Evolutionary conservation across 2,329 filamentous ascomycete genomes (phyloP).

Genomic region (Hortaea werneckii): DNA sequence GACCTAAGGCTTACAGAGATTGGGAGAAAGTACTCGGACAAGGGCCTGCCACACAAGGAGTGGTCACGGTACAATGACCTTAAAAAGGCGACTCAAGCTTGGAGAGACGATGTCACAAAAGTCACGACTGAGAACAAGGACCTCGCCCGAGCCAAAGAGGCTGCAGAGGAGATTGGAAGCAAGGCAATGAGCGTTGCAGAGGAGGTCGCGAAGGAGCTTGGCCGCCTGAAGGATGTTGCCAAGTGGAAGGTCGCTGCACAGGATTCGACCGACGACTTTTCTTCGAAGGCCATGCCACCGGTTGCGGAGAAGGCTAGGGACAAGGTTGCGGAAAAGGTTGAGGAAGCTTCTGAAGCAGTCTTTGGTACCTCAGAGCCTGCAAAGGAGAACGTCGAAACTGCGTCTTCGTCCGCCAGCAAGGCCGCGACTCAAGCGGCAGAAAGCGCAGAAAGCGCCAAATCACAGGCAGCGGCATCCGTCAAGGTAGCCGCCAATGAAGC

Average conservation of each 20-base stretch:
- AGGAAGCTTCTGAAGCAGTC: slow-evolving; percentile 25
- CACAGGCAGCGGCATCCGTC: not conserved
- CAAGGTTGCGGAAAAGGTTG: slow-evolving; percentile 24
- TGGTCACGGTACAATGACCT: slow-evolving; percentile 92
- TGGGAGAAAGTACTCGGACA: slow-evolving; percentile 90
- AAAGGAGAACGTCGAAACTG: slow-evolving; percentile 20
- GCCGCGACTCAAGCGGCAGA: not conserved
- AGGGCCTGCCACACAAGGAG: slow-evolving; percentile 91
- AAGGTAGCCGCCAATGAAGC: not conserved
- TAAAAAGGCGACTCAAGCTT: slow-evolving; percentile 71
- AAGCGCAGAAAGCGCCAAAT: not conserved
- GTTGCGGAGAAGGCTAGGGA: slow-evolving; percentile 40
- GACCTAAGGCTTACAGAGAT: slow-evolving; percentile 83
- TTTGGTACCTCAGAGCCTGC: slow-evolving; percentile 21
- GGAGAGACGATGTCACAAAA: slow-evolving; percentile 71
- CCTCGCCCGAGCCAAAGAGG: slow-evolving; percentile 56
- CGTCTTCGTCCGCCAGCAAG: not conserved
- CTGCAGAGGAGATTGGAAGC: slow-evolving; percentile 61
- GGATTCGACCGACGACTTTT: slow-evolving; percentile 71
- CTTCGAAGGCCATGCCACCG: slow-evolving; percentile 52
- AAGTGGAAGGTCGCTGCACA: slow-evolving; percentile 69
- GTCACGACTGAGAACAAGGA: slow-evolving; percentile 62
- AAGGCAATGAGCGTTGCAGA: slow-evolving; percentile 73
- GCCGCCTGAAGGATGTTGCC: slow-evolving; percentile 70
- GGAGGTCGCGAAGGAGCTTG: slow-evolving; percentile 67